Evolutionary conservation across 192 early-diverging fungal species (phyloP).

Genomic region (Backusella mclennaniae): DNA sequence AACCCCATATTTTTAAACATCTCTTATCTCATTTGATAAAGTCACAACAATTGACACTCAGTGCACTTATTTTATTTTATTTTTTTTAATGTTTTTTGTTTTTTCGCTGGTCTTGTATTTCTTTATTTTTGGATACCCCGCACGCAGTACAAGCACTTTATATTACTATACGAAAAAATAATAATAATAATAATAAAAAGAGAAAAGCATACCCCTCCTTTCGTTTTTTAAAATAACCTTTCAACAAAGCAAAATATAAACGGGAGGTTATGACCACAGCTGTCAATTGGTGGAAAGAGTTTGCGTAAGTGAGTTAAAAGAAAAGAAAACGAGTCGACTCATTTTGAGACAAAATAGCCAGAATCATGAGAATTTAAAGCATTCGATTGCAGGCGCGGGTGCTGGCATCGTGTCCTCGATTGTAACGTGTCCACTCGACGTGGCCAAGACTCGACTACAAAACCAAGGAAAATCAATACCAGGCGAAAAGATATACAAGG

Average conservation of each 20-base stretch:
- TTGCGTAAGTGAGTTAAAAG: conserved; percentile 8
- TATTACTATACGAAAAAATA: neutral
- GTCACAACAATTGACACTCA: neutral
- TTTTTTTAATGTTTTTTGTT: neutral
- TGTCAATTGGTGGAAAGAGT: conserved; percentile 21
- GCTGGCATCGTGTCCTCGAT: conserved; percentile 81
- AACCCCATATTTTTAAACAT: too few relatives aligned
- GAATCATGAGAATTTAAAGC: conserved; percentile 60
- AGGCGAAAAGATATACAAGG: conserved; percentile 48
- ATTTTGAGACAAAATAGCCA: conserved; percentile 7
- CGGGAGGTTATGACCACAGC: conserved; percentile 1
- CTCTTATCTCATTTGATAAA: neutral
- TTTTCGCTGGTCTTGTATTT: neutral
- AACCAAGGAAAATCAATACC: conserved; percentile 63
- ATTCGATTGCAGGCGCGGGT: conserved; percentile 79
- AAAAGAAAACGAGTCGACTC: neutral
- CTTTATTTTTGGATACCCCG: neutral
- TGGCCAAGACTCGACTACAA: conserved; percentile 94
- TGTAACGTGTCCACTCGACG: conserved; percentile 89
- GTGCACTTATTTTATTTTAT: neutral
- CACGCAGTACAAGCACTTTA: neutral
- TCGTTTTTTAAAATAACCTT: neutral
- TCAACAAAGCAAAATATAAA: neutral
- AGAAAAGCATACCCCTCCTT: neutral
- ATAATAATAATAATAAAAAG: neutral